Evolutionary conservation across 345 rosid genomes (phyloP), one percentile per base, ranked within the genome.

Genomic region (Dipteronia dyeriana): DNA sequence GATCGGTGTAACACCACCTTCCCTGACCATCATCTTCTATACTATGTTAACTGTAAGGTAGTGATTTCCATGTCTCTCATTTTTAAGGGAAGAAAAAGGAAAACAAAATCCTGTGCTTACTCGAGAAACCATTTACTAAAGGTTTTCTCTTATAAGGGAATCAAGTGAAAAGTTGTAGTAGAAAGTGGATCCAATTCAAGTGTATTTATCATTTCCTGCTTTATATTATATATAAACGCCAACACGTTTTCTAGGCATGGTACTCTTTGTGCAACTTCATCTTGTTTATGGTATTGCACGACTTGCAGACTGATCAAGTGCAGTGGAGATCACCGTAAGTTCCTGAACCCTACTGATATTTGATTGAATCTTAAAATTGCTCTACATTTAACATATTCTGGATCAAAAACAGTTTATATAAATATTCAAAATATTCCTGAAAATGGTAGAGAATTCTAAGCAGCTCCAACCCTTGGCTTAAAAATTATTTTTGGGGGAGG

Each of bases 11-110:
- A 65, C 12, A 22, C 56, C 71, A 20, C 75, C 47, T 51, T 45
- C 66, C 69, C 59, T 70, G 65, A 72, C 68, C 73, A 26, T 74
- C 82, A 78, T 80, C 49, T 59, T 80, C 75, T 20, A 11, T 75
- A 56, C 39, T 39, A 17, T 64, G n/a, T 26, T 20, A 29, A 2
- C 53, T 10, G 12, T 2, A 19, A 45, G 17, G 29, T 22, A 34
- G 54, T 63, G 66, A 13, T 29, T 10, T 63, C 38, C 61, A 25
- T 1, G 17, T 62, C 59, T 13, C 31, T 51, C 17, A 7, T 39
- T 73, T 34, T 43, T 47, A 3, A 9, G 64, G 47, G 47, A 71
- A n/a, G 49, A 10, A 53, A 23, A 25, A 49, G 17, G 59, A 69
- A 22, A 45, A 23, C n/a, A 23, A 69, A 23, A 69, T 7, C 59